Evolutionary conservation across 148 eudicot species (phyloP).

Genomic region (Polygonum aviculare): DNA sequence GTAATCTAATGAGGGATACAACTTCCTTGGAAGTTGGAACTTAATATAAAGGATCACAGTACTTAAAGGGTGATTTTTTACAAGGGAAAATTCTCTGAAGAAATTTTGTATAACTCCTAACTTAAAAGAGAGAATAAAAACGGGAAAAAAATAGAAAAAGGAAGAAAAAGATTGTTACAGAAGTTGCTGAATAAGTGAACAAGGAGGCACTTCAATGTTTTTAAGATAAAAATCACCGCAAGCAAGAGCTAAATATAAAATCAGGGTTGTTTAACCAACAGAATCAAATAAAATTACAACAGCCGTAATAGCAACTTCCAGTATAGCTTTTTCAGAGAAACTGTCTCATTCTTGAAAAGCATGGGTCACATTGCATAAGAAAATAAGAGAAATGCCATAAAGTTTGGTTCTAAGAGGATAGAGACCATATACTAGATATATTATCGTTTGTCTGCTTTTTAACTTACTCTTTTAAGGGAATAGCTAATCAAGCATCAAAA

Average conservation of each 20-base stretch:
- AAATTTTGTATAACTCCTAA: too few species aligned
- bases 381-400: neutral
- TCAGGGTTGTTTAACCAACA: neutral
- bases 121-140: neutral
- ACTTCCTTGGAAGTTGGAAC: neutral
- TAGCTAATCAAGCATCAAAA: too few species aligned
- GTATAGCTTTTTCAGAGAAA: neutral
- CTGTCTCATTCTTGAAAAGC: neutral
- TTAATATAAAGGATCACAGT: neutral
- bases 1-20: neutral
- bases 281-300: neutral
- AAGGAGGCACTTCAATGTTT: too few species aligned
- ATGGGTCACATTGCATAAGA: neutral
- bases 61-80: too few species aligned
- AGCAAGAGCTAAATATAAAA: too few species aligned
- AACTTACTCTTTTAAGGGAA: neutral
- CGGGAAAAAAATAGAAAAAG: too few species aligned
- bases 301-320: neutral
- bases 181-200: too few species aligned
- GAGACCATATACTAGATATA: neutral
- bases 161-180: too few species aligned
- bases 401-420: neutral
- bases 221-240: too few species aligned
- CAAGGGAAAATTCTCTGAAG: too few species aligned
- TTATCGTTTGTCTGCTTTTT: neutral